phyloP scores from a whole-genome alignment of 768 basidiomycete genomes.

The Amanita polypyramis region DNA sequence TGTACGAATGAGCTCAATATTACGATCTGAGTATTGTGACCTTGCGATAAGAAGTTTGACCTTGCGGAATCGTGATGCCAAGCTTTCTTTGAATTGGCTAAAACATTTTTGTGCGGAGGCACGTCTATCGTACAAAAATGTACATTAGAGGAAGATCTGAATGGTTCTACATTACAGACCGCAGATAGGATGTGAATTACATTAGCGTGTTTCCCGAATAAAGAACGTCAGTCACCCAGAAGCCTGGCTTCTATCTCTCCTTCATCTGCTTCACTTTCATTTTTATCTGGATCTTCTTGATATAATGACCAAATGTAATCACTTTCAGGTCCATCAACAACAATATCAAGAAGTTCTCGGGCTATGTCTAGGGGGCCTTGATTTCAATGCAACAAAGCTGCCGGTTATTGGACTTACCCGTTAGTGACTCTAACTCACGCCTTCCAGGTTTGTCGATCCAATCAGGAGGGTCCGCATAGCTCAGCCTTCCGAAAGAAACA shows the following conservation, averaged over 20 bases:
- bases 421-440: conserved; percentile 31
- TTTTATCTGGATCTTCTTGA: conserved; percentile 31
- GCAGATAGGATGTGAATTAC: conserved; percentile 1
- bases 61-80: conserved; percentile 20
- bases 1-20: conserved; percentile 35
- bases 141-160: not conserved
- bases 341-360: conserved; percentile 48
- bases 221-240: conserved; percentile 19
- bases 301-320: conserved; percentile 56
- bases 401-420: conserved; percentile 28
- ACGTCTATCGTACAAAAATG: conserved; percentile 4
- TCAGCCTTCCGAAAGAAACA: conserved; percentile 67
- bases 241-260: conserved; percentile 48
- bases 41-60: conserved; percentile 31
- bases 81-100: conserved; percentile 40
- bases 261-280: conserved; percentile 35
- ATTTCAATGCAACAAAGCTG: conserved; percentile 1
- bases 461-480: conserved; percentile 55
- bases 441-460: conserved; percentile 37
- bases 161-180: not conserved
- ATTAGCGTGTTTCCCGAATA: conserved; percentile 1
- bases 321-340: conserved; percentile 66
- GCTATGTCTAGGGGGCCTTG: conserved; percentile 36
- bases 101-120: conserved; percentile 47
- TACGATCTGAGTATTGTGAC: conserved; percentile 44